Percentiles rank a stretch among this genome's conserved stretches.
Conservation (phyloP, 805 yeast genomes). For the Hanseniaspora valbyensis region DNA sequence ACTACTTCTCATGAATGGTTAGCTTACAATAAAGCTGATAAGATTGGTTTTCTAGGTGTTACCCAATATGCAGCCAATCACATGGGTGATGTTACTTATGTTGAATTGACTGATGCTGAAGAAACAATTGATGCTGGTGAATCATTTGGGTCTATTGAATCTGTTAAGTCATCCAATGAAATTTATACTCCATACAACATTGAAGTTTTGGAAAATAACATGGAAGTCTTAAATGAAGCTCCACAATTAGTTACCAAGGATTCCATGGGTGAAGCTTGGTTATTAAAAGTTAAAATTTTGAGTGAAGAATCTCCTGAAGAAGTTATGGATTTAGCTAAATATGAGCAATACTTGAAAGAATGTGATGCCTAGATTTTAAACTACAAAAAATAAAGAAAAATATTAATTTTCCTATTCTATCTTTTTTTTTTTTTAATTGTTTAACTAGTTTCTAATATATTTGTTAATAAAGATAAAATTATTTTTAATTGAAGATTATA, state of each 20-base stretch:
- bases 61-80: conserved; percentile 93
- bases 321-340: conserved; percentile 45
- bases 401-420: conserved; percentile 14
- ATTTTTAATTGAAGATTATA: neutral
- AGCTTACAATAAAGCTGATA: conserved; percentile 68
- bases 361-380: too few relatives aligned
- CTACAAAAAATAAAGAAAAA: too few relatives aligned
- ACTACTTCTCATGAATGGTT: conserved; percentile 94
- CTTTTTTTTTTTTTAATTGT: neutral
- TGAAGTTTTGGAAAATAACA: conserved; percentile 59
- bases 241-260: conserved; percentile 77
- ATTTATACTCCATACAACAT: conserved; percentile 82
- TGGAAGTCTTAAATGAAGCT: conserved; percentile 43
- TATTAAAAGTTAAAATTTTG: conserved; percentile 61
- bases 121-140: conserved; percentile 58
- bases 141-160: conserved; percentile 83
- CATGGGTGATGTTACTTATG: conserved; percentile 89
- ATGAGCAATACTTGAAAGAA: conserved; percentile 43
- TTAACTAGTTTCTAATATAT: neutral
- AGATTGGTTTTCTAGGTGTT: conserved; percentile 74
- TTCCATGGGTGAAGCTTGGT: conserved; percentile 93
- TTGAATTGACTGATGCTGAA: conserved; percentile 76
- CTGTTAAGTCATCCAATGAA: conserved; percentile 89
- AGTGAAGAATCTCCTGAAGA: conserved; percentile 35
- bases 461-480: neutral